A percentile compares a stretch with the other conserved stretches of the same genome.
Evolutionary conservation across 441 rosid species (phyloP).

Genomic region (Geranium incanum): DNA sequence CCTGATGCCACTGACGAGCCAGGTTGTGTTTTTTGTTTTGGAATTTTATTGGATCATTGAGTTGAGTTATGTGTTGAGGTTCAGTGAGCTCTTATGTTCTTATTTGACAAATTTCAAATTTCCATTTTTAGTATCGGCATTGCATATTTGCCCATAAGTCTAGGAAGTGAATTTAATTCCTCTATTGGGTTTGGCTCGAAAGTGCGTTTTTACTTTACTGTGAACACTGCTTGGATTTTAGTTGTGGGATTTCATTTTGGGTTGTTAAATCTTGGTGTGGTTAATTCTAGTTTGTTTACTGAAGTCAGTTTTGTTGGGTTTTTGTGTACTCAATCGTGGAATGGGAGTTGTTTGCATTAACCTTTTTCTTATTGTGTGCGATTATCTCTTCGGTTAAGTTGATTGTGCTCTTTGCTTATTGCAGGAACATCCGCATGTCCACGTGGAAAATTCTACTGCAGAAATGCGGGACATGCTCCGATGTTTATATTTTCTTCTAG

Average conservation of each 20-base stretch:
- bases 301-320: background rate
- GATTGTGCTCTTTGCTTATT: background rate
- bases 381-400: background rate
- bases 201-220: background rate
- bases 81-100: background rate
- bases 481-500: conserved; percentile 1
- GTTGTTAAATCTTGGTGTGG: background rate
- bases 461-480: conserved; percentile 2
- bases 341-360: background rate
- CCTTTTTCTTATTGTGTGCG: background rate
- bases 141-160: background rate
- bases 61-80: background rate
- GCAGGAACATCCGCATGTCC: conserved; percentile 11
- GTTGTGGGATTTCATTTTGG: conserved; percentile 7
- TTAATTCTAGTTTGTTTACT: background rate
- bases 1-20: conserved; percentile 7
- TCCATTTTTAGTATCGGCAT: background rate
- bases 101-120: background rate
- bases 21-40: background rate
- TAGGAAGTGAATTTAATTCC: background rate
- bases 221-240: background rate
- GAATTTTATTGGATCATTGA: background rate
- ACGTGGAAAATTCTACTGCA: conserved; percentile 4
- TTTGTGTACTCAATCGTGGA: background rate
- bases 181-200: background rate